Conservation (phyloP, 1,139 yeast species). For the Protomyces lactucae-debilis region DNA sequence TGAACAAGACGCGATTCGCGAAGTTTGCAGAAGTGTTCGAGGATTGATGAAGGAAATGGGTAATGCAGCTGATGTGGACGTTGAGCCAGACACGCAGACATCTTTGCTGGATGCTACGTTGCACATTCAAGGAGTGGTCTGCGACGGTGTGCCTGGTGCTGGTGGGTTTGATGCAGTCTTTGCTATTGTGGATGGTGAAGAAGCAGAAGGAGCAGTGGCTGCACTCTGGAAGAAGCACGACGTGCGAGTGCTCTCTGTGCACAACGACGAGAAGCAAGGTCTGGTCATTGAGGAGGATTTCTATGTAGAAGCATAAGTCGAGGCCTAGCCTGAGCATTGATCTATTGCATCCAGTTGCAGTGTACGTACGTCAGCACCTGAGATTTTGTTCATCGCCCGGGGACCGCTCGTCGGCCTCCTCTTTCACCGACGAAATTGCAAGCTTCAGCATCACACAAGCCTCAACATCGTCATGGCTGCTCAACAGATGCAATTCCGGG, state of each 20-base stretch:
- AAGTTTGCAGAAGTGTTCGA: constrained; percentile 4
- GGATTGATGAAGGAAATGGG: constrained; percentile 45
- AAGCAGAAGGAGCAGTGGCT: constrained; percentile 38
- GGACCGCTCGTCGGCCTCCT: too few species aligned
- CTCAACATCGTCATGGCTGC: too few species aligned
- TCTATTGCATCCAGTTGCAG: too few species aligned
- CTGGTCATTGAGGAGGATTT: background rate
- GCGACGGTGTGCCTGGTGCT: constrained; percentile 97
- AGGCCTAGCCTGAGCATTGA: too few species aligned
- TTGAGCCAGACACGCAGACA: constrained; percentile 81
- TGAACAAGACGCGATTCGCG: background rate
- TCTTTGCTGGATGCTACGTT: constrained; percentile 58
- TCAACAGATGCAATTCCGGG: too few species aligned
- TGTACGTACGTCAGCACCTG: too few species aligned
- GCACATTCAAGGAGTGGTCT: constrained; percentile 64
- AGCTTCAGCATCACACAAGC: too few species aligned
- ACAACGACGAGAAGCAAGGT: constrained; percentile 4
- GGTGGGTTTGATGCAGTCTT: constrained; percentile 95
- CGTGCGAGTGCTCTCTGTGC: constrained; percentile 9
- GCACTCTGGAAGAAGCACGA: constrained; percentile 8
- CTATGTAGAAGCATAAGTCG: background rate
- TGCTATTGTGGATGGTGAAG: constrained; percentile 51
- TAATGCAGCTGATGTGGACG: constrained; percentile 64
- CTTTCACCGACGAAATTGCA: too few species aligned
- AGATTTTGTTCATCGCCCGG: too few species aligned